Evolutionary conservation across 257 asterid genomes (phyloP).

Genomic region (Solanum dulcamara): DNA sequence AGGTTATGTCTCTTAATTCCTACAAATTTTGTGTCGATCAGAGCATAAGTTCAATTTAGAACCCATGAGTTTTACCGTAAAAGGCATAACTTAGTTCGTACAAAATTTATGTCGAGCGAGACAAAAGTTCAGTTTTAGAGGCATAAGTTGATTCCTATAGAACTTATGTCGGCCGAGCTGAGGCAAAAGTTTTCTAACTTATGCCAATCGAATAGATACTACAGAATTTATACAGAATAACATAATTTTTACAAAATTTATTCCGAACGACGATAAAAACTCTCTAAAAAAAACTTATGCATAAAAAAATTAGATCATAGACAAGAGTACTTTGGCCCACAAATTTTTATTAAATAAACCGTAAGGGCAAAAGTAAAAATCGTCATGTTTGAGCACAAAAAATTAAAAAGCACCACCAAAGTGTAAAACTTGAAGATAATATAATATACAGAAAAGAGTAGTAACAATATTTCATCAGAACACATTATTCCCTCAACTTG

Average conservation of each 20-base stretch:
- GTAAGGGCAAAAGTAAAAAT: neutral
- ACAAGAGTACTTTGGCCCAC: neutral
- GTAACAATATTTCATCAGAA: neutral
- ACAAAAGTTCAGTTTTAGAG: neutral
- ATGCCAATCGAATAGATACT: neutral
- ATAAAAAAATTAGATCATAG: no score
- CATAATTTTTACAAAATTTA: no score
- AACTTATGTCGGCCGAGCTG: neutral
- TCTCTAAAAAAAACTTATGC: no score
- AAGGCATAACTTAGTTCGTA: neutral
- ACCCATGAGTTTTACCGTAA: neutral
- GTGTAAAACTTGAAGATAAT: neutral
- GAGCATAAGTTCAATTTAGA: neutral
- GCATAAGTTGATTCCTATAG: neutral
- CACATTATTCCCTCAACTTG: neutral
- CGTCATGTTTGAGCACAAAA: neutral
- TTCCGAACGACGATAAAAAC: no score
- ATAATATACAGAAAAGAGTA: neutral
- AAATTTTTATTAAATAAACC: neutral
- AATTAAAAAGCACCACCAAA: neutral
- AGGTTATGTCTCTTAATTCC: neutral
- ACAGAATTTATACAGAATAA: neutral
- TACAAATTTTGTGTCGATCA: neutral
- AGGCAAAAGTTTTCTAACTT: neutral
- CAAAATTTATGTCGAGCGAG: neutral